Evolutionary conservation across 2,329 filamentous ascomycete genomes (phyloP).

Genomic region (Penicillium occitanis): DNA sequence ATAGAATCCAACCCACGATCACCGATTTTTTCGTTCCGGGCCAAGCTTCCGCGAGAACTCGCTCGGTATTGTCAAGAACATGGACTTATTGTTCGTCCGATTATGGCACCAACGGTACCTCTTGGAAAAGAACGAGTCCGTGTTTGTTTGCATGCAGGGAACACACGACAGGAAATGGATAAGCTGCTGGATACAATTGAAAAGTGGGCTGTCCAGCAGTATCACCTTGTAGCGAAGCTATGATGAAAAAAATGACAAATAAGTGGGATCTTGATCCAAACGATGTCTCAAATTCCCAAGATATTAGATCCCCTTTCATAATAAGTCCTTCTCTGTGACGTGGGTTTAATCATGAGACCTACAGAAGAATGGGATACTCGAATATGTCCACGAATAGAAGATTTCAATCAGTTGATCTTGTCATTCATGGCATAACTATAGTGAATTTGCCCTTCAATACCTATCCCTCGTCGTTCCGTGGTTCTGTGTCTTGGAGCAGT

Average conservation of each 20-base stretch:
- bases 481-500: background rate
- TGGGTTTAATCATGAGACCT: background rate
- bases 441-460: background rate
- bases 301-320: background rate
- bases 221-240: background rate
- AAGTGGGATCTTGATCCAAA: background rate
- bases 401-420: background rate
- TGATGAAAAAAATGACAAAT: background rate
- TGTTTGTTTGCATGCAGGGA: slow-evolving; percentile 67
- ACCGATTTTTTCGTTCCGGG: slow-evolving; percentile 65
- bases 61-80: slow-evolving; percentile 60
- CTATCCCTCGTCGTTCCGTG: background rate
- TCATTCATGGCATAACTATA: background rate
- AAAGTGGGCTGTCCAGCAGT: slow-evolving; percentile 44
- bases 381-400: background rate
- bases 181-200: slow-evolving; percentile 52
- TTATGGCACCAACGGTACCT: slow-evolving; percentile 68
- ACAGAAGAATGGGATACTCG: background rate
- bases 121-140: slow-evolving; percentile 62
- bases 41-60: slow-evolving; percentile 57
- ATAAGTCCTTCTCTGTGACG: background rate
- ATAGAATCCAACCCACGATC: slow-evolving; percentile 52
- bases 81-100: slow-evolving; percentile 63
- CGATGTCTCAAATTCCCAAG: background rate
- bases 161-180: slow-evolving; percentile 59